Evolutionary conservation across 768 basidiomycete species (phyloP).

Genomic region (Mrakia frigida): DNA sequence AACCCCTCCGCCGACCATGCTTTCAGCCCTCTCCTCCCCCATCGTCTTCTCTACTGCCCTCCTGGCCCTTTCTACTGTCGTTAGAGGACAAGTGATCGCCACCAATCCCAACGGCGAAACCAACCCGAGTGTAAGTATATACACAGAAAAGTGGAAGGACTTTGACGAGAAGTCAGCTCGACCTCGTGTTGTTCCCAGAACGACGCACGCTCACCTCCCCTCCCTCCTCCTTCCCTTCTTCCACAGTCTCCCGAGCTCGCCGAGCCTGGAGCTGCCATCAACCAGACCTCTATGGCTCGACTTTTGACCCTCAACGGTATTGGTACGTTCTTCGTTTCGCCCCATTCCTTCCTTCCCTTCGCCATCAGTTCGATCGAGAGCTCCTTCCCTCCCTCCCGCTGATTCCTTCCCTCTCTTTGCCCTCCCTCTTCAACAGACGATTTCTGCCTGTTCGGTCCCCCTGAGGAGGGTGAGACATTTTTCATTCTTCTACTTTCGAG

Average conservation of each 20-base stretch:
- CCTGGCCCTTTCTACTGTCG: neutral
- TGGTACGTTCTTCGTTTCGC: conserved; percentile 37
- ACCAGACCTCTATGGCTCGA: conserved; percentile 43
- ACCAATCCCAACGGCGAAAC: conserved; percentile 25
- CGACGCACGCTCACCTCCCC: too few relatives aligned
- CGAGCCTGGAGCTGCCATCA: conserved; percentile 41
- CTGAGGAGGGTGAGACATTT: conserved; percentile 27
- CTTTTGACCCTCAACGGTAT: conserved; percentile 44
- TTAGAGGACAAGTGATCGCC: conserved; percentile 23
- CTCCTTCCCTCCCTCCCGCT: neutral
- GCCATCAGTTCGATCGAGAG: neutral
- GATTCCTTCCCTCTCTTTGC: neutral
- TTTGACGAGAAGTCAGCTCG: neutral
- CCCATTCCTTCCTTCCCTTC: conserved; percentile 4
- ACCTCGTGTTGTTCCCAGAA: neutral
- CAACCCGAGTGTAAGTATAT: conserved; percentile 13
- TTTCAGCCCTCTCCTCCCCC: conserved; percentile 14
- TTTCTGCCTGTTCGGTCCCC: conserved; percentile 30
- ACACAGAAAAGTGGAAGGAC: neutral
- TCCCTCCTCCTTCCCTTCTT: neutral
- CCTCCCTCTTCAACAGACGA: neutral
- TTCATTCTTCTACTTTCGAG: neutral
- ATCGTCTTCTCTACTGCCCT: conserved; percentile 6
- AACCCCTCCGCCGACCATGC: too few relatives aligned
- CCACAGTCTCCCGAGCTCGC: conserved; percentile 27